Conservation (phyloP, 495 filamentous ascomycete species). For the Friedmanniomyces endolithicus region DNA sequence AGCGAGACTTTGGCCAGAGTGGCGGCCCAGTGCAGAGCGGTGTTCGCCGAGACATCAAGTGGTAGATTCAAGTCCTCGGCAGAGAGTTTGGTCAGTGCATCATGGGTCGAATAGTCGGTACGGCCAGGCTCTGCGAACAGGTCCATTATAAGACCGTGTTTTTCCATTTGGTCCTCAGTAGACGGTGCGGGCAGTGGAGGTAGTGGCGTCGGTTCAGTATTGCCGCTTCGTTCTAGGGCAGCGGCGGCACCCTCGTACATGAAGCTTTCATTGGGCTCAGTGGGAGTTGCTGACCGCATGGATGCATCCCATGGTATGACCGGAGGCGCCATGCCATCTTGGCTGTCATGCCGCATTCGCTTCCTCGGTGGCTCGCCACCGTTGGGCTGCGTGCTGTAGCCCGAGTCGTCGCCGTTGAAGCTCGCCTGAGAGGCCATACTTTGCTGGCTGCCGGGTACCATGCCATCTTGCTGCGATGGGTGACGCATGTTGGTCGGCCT, state of each 20-base stretch:
- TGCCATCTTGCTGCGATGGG: constrained; percentile 54
- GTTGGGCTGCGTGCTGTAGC: constrained; percentile 37
- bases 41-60: constrained; percentile 74
- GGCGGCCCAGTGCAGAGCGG: constrained; percentile 92
- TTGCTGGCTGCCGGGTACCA: constrained; percentile 49
- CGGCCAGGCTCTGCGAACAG: constrained; percentile 63
- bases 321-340: constrained; percentile 12
- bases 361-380: constrained; percentile 70
- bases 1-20: constrained; percentile 77
- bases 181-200: constrained; percentile 57
- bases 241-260: constrained; percentile 33
- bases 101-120: constrained; percentile 52
- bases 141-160: constrained; percentile 69
- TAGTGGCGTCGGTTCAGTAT: constrained; percentile 45
- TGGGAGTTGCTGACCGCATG: constrained; percentile 56
- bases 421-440: constrained; percentile 58
- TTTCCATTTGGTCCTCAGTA: constrained; percentile 55
- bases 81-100: constrained; percentile 56
- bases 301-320: constrained; percentile 25
- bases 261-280: constrained; percentile 79
- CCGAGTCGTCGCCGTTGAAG: constrained; percentile 41
- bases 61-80: constrained; percentile 78
- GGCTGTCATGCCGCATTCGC: constrained; percentile 40
- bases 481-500: constrained; percentile 36
- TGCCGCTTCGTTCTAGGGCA: constrained; percentile 35